These are phyloP conservation scores for Bidens hawaiensis DNA, from an alignment of 140 eudicot species.

Conservation along the genomic window DNA sequence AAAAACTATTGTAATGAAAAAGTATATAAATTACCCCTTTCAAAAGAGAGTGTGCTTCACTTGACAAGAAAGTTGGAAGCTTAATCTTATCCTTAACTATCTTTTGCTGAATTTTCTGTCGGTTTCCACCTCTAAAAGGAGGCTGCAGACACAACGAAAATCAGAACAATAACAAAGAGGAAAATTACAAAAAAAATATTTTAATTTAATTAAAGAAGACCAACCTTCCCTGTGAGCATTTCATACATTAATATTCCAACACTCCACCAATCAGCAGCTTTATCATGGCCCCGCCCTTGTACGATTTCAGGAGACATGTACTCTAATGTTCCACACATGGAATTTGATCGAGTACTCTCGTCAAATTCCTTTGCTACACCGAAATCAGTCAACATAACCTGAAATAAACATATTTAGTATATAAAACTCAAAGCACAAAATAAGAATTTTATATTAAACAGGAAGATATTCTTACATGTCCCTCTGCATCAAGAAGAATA, in stretches of 20 bases:
- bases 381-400: constrained; percentile 80
- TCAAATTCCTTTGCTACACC: constrained; percentile 73
- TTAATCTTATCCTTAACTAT: constrained; percentile 69
- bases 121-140: constrained; percentile 69
- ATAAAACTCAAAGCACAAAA: constrained; percentile 4
- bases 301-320: constrained; percentile 87
- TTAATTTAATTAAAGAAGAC: neutral
- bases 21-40: constrained; percentile 72
- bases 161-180: neutral
- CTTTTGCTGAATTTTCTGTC: constrained; percentile 69
- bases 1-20: neutral
- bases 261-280: constrained; percentile 98
- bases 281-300: constrained; percentile 79
- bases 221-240: constrained; percentile 86
- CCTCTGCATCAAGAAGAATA: constrained; percentile 74
- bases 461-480: constrained; percentile 49
- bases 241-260: constrained; percentile 74
- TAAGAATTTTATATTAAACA: neutral
- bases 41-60: constrained; percentile 74
- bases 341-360: constrained; percentile 63
- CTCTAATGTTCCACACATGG: constrained; percentile 83
- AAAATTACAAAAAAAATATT: constrained; percentile 10
- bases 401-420: constrained; percentile 16
- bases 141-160: constrained; percentile 37
- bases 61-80: constrained; percentile 75